Conservation (phyloP, 2,329 filamentous ascomycete species). For the Pyrenochaeta sp. region DNA sequence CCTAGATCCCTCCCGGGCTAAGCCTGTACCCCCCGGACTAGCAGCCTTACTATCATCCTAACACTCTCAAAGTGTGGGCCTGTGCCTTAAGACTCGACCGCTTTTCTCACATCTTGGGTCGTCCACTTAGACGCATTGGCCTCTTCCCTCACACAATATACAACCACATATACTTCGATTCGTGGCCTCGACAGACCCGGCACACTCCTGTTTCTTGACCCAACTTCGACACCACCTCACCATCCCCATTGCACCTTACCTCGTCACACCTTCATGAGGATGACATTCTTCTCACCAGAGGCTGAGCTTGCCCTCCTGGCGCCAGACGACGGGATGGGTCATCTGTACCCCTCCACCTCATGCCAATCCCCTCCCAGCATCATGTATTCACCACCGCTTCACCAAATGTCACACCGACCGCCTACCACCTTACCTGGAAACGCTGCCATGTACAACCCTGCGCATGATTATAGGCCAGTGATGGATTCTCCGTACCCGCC, state of each 20-base stretch:
- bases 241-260: constrained; percentile 10
- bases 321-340: constrained; percentile 41
- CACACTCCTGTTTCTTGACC: constrained; percentile 14
- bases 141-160: constrained; percentile 37
- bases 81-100: constrained; percentile 40
- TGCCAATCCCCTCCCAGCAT: constrained; percentile 48
- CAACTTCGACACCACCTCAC: constrained; percentile 13
- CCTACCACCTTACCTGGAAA: constrained; percentile 31
- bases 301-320: constrained; percentile 47
- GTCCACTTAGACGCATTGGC: constrained; percentile 39
- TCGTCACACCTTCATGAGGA: constrained; percentile 28
- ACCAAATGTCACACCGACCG: constrained; percentile 37
- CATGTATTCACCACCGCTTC: constrained; percentile 47
- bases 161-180: constrained; percentile 32
- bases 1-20: constrained; percentile 40
- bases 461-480: constrained; percentile 39
- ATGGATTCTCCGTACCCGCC: constrained; percentile 44
- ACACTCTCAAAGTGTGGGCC: constrained; percentile 34
- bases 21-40: constrained; percentile 41
- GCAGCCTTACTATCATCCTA: constrained; percentile 38
- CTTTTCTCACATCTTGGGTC: constrained; percentile 35
- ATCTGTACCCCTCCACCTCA: constrained; percentile 46
- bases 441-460: constrained; percentile 36
- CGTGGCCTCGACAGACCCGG: constrained; percentile 23
- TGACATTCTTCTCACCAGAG: constrained; percentile 46